Evolutionary conservation across 352 stramenopile genomes (phyloP).

Genomic region (Globisporangium nodosum): DNA sequence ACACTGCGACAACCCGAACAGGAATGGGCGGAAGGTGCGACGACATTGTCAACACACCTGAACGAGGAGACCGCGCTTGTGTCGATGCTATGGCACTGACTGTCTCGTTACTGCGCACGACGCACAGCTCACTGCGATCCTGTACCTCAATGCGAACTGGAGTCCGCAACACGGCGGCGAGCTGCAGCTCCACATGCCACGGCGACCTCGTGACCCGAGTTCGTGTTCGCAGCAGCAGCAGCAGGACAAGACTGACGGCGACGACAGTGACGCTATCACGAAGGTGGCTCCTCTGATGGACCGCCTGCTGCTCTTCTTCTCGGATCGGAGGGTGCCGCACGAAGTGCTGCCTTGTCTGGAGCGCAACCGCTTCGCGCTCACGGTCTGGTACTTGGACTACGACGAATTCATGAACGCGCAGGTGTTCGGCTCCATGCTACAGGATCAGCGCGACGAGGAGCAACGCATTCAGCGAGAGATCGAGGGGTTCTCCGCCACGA

Average conservation of each 20-base stretch:
- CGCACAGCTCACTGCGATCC: constrained; percentile 32
- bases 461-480: constrained; percentile 25
- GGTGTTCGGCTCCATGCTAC: constrained; percentile 18
- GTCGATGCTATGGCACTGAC: not conserved
- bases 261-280: not conserved
- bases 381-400: constrained; percentile 58
- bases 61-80: not conserved
- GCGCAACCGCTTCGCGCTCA: constrained; percentile 37
- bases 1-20: constrained; percentile 51
- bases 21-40: constrained; percentile 30
- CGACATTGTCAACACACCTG: not conserved
- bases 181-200: constrained; percentile 21
- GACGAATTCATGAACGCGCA: constrained; percentile 46
- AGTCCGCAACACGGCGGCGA: constrained; percentile 22
- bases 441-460: constrained; percentile 9
- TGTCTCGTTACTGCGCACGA: not conserved
- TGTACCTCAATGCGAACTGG: constrained; percentile 47
- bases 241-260: too few relatives aligned
- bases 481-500: not conserved
- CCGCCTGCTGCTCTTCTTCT: constrained; percentile 41
- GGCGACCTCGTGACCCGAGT: too few relatives aligned
- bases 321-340: constrained; percentile 36
- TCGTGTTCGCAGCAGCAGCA: too few relatives aligned
- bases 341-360: constrained; percentile 23
- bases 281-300: constrained; percentile 10